phyloP scores from a whole-genome alignment of 352 stramenopile species.

The Globisporangium emineosum region DNA sequence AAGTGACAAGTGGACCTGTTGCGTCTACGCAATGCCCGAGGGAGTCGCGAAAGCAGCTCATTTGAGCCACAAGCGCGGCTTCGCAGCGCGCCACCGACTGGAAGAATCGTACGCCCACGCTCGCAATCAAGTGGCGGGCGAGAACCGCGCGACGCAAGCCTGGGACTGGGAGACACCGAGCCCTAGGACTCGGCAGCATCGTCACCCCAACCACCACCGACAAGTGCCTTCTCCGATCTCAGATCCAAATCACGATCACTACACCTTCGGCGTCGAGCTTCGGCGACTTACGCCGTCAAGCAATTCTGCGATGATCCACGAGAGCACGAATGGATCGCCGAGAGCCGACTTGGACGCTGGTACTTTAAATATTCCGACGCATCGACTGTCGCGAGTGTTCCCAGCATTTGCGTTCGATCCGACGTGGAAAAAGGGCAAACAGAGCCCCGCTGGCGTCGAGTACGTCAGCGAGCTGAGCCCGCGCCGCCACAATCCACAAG shows the following conservation, averaged over 20 bases:
- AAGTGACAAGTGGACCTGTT: constrained; percentile 3
- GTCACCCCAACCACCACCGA: too few species aligned
- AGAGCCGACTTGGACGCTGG: background rate
- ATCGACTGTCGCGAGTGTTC: background rate
- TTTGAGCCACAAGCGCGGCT: constrained; percentile 9
- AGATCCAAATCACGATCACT: background rate
- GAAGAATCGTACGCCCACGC: constrained; percentile 13
- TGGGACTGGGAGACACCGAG: too few species aligned
- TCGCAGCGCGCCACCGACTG: constrained; percentile 6
- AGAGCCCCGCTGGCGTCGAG: background rate
- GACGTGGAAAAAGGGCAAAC: background rate
- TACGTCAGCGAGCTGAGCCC: background rate
- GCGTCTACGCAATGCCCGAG: constrained; percentile 28
- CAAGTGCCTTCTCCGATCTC: background rate
- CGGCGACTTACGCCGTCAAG: background rate
- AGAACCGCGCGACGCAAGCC: too few species aligned
- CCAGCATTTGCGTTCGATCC: constrained; percentile 9
- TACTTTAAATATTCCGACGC: background rate
- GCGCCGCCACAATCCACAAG: background rate
- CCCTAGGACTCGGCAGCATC: background rate
- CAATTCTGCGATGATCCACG: background rate
- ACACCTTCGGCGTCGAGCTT: background rate
- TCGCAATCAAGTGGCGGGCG: background rate
- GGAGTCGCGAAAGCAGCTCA: constrained; percentile 15
- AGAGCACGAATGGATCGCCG: too few species aligned